Evolutionary conservation across 2,329 filamentous ascomycete genomes (phyloP), one percentile per base, ranked within the genome.

Genomic region (Phialophora expanda): DNA sequence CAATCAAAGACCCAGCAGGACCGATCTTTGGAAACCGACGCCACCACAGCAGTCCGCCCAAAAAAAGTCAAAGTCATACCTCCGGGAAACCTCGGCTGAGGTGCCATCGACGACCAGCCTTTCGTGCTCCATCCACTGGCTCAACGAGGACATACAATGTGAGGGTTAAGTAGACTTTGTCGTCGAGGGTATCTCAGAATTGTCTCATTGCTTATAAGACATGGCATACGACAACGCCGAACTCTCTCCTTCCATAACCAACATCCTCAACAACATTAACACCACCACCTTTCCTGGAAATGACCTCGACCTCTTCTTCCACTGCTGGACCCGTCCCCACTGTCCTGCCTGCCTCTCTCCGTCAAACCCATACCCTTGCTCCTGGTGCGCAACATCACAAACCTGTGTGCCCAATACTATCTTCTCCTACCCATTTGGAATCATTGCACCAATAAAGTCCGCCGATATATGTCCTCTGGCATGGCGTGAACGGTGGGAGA

Each of bases 401-500:
- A 75, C 75, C 22, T 81, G 79, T 63, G 76, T 80, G 28, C 77
- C 78, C 1, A 80, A 79, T 64, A 68, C 68, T 6, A 51, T 70
- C 54, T 67, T 65, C 30, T 66, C 70, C 30, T 68, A 74, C 28
- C 72, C 70, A 17, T 66, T 80, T 44, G 77, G 76, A 0, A 77
- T 81, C 55, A 67, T 81, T 50, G 74, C 78, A 7, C 78, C 79
- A 0, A 62, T 81, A 9, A 55, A 71, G 34, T 74, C 76, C 8
- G 66, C 70, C 3, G 63, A 72, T 4, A 77, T 81, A 61, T 81
- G 79, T 61, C 78, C 79, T 0, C 72, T 80, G 26, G 77, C 74
- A 2, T 70, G 74, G 22, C 73, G 75, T 55, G 79, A 81, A 72
- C 71, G 77, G 60, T 81, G 79, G 78, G 79, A 81, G 57, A 69